Base-by-base conservation (phyloP, 2,329 filamentous ascomycete genomes). In the Ophiosphaerella narmari region DNA sequence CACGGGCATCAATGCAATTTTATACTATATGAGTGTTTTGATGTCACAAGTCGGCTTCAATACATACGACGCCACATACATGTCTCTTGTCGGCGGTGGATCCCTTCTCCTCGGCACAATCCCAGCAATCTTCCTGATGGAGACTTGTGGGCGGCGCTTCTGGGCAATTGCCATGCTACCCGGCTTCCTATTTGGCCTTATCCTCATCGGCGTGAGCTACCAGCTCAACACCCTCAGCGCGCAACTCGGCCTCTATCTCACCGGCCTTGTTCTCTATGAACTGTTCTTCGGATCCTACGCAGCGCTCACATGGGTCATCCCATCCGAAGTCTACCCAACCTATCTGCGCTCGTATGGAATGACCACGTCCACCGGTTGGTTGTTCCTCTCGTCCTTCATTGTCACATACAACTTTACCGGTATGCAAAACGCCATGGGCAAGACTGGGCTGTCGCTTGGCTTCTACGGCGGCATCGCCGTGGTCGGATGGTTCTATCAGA, bases 381-480 rank as follows among this genome's bases (percentile, higher is more conserved):
- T 90, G 5, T 90, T 89, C 80, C 78, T 90, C 18, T 84, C 82
- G 44, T 87, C 85, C 2, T 90, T 89, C 75, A 79, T 89, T 59
- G 86, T 90, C 43, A 90, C 87, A 8, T 90, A 89, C 78, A 89
- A 89, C 78, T 90, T 90, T 74, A 80, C 81, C 0, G 78, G 78
- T 8, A 90, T 90, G 87, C 83, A 87, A 69, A 68, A 80, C 0
- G 81, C 83, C n/a, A 87, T 90, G 81, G 82, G 79, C 7, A 77
- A 74, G 31, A 88, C 85, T 1, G 87, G 87, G 8, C 76, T 90
- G 0, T 78, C 82, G 0, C 78, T 90, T 0, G 87, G 87, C 2
- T 90, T 90, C 73, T 90, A 89, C 68, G 87, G 87, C 4, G 87
- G 87, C 13, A 89, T 90, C 46, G 87, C 87, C 0, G 79, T 87